phyloP scores from a whole-genome alignment of 768 basidiomycete genomes.

The Clathrus columnatus region DNA sequence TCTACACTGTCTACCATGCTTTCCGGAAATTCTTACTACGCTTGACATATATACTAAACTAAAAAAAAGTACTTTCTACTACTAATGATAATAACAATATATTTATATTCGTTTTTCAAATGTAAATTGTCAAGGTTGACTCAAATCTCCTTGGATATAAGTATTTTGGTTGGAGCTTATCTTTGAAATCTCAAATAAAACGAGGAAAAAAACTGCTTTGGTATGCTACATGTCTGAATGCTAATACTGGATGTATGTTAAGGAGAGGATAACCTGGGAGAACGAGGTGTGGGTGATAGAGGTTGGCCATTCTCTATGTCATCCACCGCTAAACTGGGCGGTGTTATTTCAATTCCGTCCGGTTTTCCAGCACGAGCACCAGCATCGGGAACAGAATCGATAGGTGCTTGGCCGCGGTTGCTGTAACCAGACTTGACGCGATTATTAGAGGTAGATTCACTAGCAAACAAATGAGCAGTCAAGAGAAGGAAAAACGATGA shows the following conservation, averaged over 20 bases:
- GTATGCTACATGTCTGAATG: not conserved
- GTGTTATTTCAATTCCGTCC: slow-evolving; percentile 55
- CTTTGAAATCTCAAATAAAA: too few relatives aligned
- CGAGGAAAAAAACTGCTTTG: too few relatives aligned
- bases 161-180: too few relatives aligned
- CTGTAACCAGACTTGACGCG: slow-evolving; percentile 69
- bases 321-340: slow-evolving; percentile 35
- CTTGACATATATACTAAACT: slow-evolving; percentile 8
- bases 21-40: slow-evolving; percentile 79
- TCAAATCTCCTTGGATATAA: too few relatives aligned
- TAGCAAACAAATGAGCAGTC: slow-evolving; percentile 22
- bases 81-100: too few relatives aligned
- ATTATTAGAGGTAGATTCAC: slow-evolving; percentile 76
- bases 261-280: slow-evolving; percentile 31
- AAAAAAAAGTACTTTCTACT: too few relatives aligned
- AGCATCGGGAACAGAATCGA: slow-evolving; percentile 64
- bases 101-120: too few relatives aligned
- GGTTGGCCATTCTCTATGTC: slow-evolving; percentile 35
- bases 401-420: slow-evolving; percentile 50
- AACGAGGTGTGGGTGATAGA: slow-evolving; percentile 12
- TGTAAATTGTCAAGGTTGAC: too few relatives aligned
- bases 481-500: slow-evolving; percentile 12
- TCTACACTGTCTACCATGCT: slow-evolving; percentile 74
- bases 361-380: slow-evolving; percentile 59
- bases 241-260: not conserved